Evolutionary conservation across 345 rosid genomes (phyloP), one percentile per base, ranked within the genome.

Genomic region (Trapa bicornis): DNA sequence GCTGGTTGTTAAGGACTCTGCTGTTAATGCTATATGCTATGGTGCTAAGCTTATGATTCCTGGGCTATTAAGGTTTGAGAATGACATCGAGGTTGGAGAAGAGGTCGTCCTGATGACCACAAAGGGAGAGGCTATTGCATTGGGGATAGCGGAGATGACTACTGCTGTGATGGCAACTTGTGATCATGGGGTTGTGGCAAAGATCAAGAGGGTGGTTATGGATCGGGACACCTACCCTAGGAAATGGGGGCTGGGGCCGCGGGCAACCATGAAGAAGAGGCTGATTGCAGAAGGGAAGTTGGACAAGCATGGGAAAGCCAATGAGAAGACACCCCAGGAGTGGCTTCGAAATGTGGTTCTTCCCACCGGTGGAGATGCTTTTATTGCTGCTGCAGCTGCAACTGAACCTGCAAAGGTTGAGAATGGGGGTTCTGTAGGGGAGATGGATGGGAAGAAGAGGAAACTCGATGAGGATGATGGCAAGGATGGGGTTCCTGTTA

Each of bases 31-130:
- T 1, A 88, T 93, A 68, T 93, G 98, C 71, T 93, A 93, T 5
- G 98, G 98, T 58, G 98, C 96, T 0, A 90, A 90, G 81, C 74
- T 88, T 77, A 90, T 93, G 98, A 84, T 93, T 81, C 98, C 98
- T 0, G 98, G 96, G 10, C 67, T 93, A 57, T 70, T 93, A 81
- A 88, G 97, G 75, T 90, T 90, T 35, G 98, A 93, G 84, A 90
- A 88, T 70, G 97, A 89, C 39, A 81, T 90, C 17, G 97, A 88
- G 79, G 84, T 79, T 13, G 96, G 97, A 17, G 94, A 86, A 61
- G 98, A 92, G 73, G 87, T 92, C 22, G 98, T 89, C 66, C 66
- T 92, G 70, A 92, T 92, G 98, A 89, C 98, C 22, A 92, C 98
- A 1, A 92, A 92, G 66, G 98, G 98, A 17, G 98, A 92, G 81